These are phyloP conservation scores for Pythium pectinolyticum DNA, from an alignment of 352 stramenopile genomes.

Conservation along the genomic window DNA sequence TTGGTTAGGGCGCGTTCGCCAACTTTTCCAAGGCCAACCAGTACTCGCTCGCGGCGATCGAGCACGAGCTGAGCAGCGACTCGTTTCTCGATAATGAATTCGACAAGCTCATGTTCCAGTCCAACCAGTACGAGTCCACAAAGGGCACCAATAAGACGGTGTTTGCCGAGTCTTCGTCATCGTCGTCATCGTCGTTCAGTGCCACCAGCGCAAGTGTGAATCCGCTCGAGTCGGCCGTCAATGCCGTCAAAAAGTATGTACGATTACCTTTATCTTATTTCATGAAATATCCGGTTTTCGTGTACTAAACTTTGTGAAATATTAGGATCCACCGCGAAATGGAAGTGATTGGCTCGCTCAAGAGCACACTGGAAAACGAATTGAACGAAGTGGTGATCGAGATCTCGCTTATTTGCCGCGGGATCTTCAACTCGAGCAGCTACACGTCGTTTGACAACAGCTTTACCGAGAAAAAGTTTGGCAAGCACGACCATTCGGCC, in stretches of 20 bases:
- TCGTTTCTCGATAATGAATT: conserved; percentile 60
- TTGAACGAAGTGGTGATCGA: conserved; percentile 58
- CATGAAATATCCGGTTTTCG: no score
- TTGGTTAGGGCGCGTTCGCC: conserved; percentile 47
- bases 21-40: conserved; percentile 69
- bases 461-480: conserved; percentile 76
- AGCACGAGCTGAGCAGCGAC: conserved; percentile 71
- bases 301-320: no score
- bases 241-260: conserved; percentile 64
- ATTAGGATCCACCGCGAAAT: conserved; percentile 68
- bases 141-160: conserved; percentile 25
- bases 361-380: conserved; percentile 66
- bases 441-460: conserved; percentile 77
- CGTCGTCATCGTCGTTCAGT: conserved; percentile 1
- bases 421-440: conserved; percentile 73
- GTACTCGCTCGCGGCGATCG: conserved; percentile 66
- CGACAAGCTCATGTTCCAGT: conserved; percentile 47
- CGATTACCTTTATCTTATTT: no score
- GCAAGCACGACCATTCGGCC: conserved; percentile 56
- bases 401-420: conserved; percentile 68
- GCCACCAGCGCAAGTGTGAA: conserved; percentile 24
- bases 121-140: conserved; percentile 25
- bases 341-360: conserved; percentile 74
- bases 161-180: conserved; percentile 28
- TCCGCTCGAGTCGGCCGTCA: conserved; percentile 49